phyloP scores from a whole-genome alignment of 164 flowering plant species.

The Magnolia changhungtana region DNA sequence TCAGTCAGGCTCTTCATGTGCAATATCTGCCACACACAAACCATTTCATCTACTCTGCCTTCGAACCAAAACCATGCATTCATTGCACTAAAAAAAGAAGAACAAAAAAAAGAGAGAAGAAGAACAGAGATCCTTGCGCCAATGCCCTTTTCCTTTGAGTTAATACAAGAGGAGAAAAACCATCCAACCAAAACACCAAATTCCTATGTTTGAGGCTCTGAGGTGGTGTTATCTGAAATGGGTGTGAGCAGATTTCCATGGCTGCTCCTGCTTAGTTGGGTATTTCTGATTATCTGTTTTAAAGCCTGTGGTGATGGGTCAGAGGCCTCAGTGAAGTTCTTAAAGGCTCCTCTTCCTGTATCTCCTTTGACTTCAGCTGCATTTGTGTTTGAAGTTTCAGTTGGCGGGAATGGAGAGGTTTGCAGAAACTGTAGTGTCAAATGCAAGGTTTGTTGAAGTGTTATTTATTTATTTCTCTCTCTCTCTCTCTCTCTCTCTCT shows the following conservation, averaged over 20 bases:
- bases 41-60: background rate
- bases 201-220: slow-evolving; percentile 12
- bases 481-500: too few relatives aligned
- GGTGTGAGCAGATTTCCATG: slow-evolving; percentile 31
- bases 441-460: slow-evolving; percentile 66
- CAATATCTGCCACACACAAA: slow-evolving; percentile 29
- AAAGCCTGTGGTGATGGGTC: slow-evolving; percentile 32
- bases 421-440: slow-evolving; percentile 53
- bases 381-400: slow-evolving; percentile 62
- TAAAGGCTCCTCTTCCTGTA: slow-evolving; percentile 49
- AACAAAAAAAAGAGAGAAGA: background rate
- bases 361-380: slow-evolving; percentile 45
- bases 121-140: background rate
- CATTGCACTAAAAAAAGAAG: background rate
- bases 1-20: slow-evolving; percentile 34
- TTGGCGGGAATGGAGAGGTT: slow-evolving; percentile 26
- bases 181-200: background rate
- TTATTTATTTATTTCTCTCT: background rate
- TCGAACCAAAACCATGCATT: slow-evolving; percentile 10
- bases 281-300: slow-evolving; percentile 31
- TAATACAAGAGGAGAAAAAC: background rate
- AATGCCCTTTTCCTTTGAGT: background rate
- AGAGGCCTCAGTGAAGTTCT: slow-evolving; percentile 48
- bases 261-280: slow-evolving; percentile 42
- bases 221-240: slow-evolving; percentile 29